phyloP scores from a whole-genome alignment of 139 green algal genomes.

The Auxenochlorella pyrenoidosa region DNA sequence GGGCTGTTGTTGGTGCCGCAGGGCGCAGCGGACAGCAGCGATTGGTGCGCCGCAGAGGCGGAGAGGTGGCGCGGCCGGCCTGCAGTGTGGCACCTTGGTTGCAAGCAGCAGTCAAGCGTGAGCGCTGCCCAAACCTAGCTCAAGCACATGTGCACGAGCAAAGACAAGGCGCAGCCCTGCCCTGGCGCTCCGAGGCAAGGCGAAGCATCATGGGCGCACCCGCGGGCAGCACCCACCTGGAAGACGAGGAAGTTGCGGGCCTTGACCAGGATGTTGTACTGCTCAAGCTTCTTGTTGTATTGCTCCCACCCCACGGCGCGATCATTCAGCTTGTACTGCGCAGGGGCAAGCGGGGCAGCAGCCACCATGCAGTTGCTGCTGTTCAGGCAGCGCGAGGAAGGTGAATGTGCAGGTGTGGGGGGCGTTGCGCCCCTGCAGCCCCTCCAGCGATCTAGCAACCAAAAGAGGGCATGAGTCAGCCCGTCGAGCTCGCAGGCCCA shows the following conservation, averaged over 20 bases:
- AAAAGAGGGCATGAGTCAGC: too few relatives aligned
- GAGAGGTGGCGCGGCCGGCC: too few relatives aligned
- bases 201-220: neutral
- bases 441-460: neutral
- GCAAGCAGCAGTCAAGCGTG: neutral
- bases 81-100: too few relatives aligned
- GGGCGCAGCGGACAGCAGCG: neutral
- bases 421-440: neutral
- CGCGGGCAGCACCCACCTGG: constrained; percentile 70
- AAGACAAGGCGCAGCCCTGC: neutral
- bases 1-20: too few relatives aligned
- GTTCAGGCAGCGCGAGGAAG: neutral
- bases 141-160: too few relatives aligned
- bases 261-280: constrained; percentile 92
- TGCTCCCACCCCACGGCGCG: constrained; percentile 81
- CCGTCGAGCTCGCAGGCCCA: too few relatives aligned
- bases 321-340: constrained; percentile 85
- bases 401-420: neutral
- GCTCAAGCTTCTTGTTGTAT: constrained; percentile 84
- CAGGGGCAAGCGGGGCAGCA: neutral
- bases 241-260: constrained; percentile 99
- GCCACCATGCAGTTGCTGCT: neutral
- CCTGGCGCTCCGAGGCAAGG: too few relatives aligned
- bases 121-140: neutral
- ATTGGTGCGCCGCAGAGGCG: too few relatives aligned